Evolutionary conservation across 257 asterid genomes (phyloP).

Genomic region (Thymus mandschuricus): DNA sequence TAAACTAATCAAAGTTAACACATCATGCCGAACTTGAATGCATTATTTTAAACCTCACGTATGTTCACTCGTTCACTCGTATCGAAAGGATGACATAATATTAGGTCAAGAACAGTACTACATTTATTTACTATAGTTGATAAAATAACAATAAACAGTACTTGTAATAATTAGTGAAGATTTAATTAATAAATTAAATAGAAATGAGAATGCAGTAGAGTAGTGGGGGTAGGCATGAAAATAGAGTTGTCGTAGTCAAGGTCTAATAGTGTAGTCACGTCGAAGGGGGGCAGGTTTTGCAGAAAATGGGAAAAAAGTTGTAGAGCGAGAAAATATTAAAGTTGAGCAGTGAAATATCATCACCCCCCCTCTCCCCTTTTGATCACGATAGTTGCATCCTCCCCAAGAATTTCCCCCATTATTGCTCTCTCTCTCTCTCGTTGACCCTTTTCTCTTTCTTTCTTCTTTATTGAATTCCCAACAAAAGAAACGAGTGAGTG

Average conservation of each 20-base stretch:
- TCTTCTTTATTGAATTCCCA: not conserved
- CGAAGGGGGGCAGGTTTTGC: conserved; percentile 50
- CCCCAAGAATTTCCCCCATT: conserved; percentile 34
- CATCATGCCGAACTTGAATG: no score
- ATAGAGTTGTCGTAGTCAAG: conserved; percentile 33
- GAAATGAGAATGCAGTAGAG: not conserved
- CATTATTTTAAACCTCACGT: no score
- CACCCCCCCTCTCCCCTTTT: conserved; percentile 25
- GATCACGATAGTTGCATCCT: conserved; percentile 51
- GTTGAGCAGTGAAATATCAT: conserved; percentile 36
- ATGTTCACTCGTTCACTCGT: no score
- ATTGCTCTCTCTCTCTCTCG: conserved; percentile 7
- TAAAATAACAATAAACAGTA: no score
- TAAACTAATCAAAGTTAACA: no score
- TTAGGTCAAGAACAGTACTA: no score
- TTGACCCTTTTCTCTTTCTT: conserved; percentile 1
- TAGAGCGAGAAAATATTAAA: conserved; percentile 29
- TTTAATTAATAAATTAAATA: not conserved
- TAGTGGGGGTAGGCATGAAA: conserved; percentile 25
- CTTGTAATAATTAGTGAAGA: no score
- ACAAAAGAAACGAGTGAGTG: not conserved
- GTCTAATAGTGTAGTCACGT: conserved; percentile 61
- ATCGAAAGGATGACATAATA: no score
- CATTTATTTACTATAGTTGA: no score
- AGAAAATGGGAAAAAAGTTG: conserved; percentile 49